These are phyloP conservation scores for Wakefieldia striispora DNA, from an alignment of 768 basidiomycete genomes.

Conservation along the genomic window DNA sequence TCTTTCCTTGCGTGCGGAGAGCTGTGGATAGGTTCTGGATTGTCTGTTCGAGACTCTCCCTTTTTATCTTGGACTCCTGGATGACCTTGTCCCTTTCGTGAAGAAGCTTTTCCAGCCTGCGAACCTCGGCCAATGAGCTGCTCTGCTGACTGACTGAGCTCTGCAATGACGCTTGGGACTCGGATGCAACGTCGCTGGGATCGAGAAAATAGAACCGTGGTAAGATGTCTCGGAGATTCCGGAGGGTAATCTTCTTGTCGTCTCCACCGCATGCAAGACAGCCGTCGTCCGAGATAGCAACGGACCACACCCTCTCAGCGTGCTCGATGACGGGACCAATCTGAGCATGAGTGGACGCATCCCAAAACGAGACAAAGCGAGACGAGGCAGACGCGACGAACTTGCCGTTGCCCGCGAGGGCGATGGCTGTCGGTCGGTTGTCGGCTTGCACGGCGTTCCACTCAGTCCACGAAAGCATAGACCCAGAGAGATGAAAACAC, in stretches of 20 bases:
- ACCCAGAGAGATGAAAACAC: slow-evolving; percentile 4
- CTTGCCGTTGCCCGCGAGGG: neutral
- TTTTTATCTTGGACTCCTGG: neutral
- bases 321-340: neutral
- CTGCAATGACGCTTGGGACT: neutral
- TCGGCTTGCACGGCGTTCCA: neutral
- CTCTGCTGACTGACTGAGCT: neutral
- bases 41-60: slow-evolving; percentile 1
- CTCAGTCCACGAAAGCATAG: slow-evolving; percentile 1
- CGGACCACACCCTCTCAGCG: neutral
- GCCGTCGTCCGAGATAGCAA: slow-evolving; percentile 1
- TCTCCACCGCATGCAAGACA: slow-evolving; percentile 4
- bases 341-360: slow-evolving; percentile 1
- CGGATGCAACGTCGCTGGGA: neutral
- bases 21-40: neutral
- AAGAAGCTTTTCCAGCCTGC: slow-evolving; percentile 1
- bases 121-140: neutral
- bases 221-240: slow-evolving; percentile 2
- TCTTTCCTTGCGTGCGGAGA: neutral
- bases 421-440: slow-evolving; percentile 1
- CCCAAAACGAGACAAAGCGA: slow-evolving; percentile 6
- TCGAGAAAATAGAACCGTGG: neutral
- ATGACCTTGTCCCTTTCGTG: neutral
- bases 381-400: neutral
- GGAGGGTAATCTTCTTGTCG: slow-evolving; percentile 1